These are phyloP conservation scores for Didymella pinodella DNA, from an alignment of 2,329 filamentous ascomycete species.

Conservation along the genomic window DNA sequence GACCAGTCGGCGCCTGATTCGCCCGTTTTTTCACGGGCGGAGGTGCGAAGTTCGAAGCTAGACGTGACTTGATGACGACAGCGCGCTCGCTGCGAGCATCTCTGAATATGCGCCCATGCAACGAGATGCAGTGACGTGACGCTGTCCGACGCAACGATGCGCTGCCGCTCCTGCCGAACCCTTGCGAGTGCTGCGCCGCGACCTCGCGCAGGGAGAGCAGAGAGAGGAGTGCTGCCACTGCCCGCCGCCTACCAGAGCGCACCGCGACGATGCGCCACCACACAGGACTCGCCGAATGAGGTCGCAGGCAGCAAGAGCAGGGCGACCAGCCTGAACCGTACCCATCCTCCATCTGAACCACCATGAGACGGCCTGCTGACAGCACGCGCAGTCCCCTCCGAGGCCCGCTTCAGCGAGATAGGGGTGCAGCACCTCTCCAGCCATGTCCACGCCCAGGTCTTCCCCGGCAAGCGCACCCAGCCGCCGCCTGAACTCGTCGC, in stretches of 20 bases:
- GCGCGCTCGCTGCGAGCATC: background rate
- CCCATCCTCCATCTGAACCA: no score
- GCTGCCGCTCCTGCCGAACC: constrained; percentile 38
- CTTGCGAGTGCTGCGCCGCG: constrained; percentile 32
- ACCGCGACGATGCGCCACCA: constrained; percentile 41
- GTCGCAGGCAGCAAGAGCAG: constrained; percentile 14
- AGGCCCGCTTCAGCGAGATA: constrained; percentile 86
- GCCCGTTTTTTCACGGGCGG: background rate
- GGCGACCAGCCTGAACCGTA: constrained; percentile 33
- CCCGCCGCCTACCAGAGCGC: constrained; percentile 24
- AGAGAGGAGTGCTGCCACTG: background rate
- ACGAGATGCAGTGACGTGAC: constrained; percentile 40
- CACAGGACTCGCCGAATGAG: constrained; percentile 19
- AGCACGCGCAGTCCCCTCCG: constrained; percentile 47
- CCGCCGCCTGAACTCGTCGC: constrained; percentile 77
- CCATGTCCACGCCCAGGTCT: constrained; percentile 84
- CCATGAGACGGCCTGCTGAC: constrained; percentile 7
- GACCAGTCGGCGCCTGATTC: constrained; percentile 1
- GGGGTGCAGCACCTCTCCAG: constrained; percentile 92
- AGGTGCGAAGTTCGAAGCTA: constrained; percentile 5
- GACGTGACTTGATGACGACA: constrained; percentile 21
- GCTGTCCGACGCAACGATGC: constrained; percentile 37
- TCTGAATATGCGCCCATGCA: background rate
- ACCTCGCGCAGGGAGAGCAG: constrained; percentile 16
- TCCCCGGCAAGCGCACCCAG: constrained; percentile 63